These are phyloP conservation scores for Eutrema salsugineum DNA, from an alignment of 441 rosid genomes.

Conservation along the genomic window DNA sequence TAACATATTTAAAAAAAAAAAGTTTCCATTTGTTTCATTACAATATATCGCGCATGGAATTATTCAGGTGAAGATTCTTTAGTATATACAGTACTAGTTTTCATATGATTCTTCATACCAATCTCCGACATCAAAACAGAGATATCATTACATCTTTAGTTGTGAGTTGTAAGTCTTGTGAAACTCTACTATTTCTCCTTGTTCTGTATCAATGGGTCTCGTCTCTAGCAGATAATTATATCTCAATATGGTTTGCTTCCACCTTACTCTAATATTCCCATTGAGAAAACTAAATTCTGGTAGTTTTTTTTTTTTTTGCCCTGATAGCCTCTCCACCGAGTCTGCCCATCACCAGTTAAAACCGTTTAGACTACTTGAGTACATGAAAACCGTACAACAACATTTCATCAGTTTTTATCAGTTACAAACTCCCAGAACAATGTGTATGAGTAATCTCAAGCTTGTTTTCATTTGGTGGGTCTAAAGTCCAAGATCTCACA, in stretches of 20 bases:
- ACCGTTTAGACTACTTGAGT: not conserved
- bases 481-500: conserved; percentile 12
- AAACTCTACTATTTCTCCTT: not conserved
- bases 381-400: not conserved
- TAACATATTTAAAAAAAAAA: too few relatives aligned
- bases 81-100: too few relatives aligned
- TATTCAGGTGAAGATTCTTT: not conserved
- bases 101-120: too few relatives aligned
- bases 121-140: too few relatives aligned
- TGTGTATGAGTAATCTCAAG: conserved; percentile 20
- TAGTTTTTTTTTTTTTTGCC: not conserved
- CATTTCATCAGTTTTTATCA: not conserved
- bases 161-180: too few relatives aligned
- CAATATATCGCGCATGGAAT: not conserved
- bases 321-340: conserved; percentile 8
- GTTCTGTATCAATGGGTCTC: not conserved
- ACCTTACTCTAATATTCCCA: not conserved
- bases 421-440: conserved; percentile 16
- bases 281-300: not conserved
- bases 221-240: not conserved
- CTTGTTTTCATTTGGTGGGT: conserved; percentile 17
- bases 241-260: not conserved
- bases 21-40: too few relatives aligned
- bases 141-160: too few relatives aligned
- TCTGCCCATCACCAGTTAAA: not conserved